Evolutionary conservation across 2,329 filamentous ascomycete genomes (phyloP).

Genomic region (Amesomyces nigricolor): DNA sequence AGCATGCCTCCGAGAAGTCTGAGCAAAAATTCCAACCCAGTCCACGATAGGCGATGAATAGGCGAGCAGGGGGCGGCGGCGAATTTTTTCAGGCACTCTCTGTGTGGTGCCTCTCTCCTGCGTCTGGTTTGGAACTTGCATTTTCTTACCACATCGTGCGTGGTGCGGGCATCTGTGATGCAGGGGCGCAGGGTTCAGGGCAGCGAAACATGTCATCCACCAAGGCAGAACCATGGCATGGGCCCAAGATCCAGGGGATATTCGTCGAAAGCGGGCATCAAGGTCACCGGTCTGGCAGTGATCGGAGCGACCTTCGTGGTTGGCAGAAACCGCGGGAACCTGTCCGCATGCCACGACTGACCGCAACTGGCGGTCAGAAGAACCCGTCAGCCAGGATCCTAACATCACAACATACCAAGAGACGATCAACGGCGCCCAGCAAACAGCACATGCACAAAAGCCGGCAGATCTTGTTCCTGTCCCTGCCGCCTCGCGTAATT

Average conservation of each 20-base stretch:
- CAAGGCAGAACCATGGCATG: conserved; percentile 8
- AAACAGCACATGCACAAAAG: neutral
- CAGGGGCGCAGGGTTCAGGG: conserved; percentile 23
- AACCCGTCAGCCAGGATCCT: conserved; percentile 2
- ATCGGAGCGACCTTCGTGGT: conserved; percentile 1
- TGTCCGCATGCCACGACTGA: neutral
- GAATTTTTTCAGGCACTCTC: conserved; percentile 12
- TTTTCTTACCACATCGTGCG: conserved; percentile 17
- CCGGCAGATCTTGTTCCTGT: conserved; percentile 10
- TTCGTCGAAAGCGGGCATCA: neutral
- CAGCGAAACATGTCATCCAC: conserved; percentile 17
- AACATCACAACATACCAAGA: conserved; percentile 4
- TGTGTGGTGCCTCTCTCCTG: conserved; percentile 21
- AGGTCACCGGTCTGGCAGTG: neutral
- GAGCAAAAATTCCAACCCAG: neutral
- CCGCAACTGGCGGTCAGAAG: conserved; percentile 20
- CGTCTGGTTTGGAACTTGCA: conserved; percentile 22
- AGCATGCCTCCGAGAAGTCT: neutral
- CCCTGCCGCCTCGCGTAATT: conserved; percentile 10
- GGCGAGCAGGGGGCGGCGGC: conserved; percentile 15
- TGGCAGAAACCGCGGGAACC: conserved; percentile 7
- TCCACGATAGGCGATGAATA: conserved; percentile 1
- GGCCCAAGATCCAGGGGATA: neutral
- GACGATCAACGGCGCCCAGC: conserved; percentile 12
- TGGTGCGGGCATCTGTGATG: conserved; percentile 23